Evolutionary conservation across 495 filamentous ascomycete species (phyloP).

Genomic region (Daldinia childiae): DNA sequence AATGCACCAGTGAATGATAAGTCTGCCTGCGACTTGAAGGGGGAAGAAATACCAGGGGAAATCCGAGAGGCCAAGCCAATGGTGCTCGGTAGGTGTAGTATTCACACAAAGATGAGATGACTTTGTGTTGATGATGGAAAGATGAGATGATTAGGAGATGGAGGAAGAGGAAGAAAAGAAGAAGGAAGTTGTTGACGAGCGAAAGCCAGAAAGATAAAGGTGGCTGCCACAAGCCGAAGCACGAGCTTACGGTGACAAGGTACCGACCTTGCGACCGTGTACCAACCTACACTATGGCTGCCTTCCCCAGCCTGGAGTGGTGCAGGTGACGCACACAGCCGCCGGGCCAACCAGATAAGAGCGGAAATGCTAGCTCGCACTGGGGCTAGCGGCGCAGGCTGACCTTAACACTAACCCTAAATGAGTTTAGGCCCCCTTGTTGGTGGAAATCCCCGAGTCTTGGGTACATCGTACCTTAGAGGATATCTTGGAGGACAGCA

Average conservation of each 20-base stretch:
- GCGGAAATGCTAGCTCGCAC: constrained; percentile 34
- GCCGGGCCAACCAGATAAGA: constrained; percentile 43
- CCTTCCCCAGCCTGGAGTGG: constrained; percentile 46
- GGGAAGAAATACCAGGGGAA: constrained; percentile 42
- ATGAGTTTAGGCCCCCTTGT: not conserved
- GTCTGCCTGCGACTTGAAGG: constrained; percentile 55
- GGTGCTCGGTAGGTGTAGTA: constrained; percentile 41
- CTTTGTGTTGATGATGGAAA: constrained; percentile 55
- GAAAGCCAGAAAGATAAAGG: constrained; percentile 47
- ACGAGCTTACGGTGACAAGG: constrained; percentile 26
- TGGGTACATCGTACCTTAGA: constrained; percentile 23
- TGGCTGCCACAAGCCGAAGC: constrained; percentile 22
- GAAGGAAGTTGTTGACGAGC: constrained; percentile 36
- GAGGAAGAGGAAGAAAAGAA: constrained; percentile 39
- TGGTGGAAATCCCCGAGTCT: constrained; percentile 28
- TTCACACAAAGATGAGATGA: constrained; percentile 29
- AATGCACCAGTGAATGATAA: constrained; percentile 50
- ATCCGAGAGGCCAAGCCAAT: constrained; percentile 43
- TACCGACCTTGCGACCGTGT: constrained; percentile 5
- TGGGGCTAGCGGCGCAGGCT: constrained; percentile 32
- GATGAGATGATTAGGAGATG: constrained; percentile 49
- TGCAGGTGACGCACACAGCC: constrained; percentile 52
- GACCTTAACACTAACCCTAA: constrained; percentile 23
- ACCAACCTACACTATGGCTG: constrained; percentile 26
- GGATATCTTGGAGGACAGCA: not conserved